Percentiles rank a stretch among this genome's conserved stretches.
Conservation (phyloP, 495 filamentous ascomycete genomes). For the Penicillium daleae region DNA sequence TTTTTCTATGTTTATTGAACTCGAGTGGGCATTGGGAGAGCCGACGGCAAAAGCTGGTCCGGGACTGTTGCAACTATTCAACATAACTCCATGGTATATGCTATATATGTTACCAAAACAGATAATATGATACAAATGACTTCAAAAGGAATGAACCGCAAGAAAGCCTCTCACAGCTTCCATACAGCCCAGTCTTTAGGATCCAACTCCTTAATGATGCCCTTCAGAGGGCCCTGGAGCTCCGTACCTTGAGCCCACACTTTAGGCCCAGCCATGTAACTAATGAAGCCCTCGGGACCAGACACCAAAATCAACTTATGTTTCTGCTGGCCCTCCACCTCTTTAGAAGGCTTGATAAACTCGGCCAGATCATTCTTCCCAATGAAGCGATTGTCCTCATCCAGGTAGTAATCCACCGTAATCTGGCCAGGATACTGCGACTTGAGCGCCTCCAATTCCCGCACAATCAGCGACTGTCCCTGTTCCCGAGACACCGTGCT, state of each 20-base stretch:
- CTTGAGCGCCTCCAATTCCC: conserved; percentile 64
- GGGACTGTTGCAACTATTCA: conserved; percentile 31
- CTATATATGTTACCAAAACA: conserved; percentile 22
- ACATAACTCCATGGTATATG: conserved; percentile 32
- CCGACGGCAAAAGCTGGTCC: conserved; percentile 2
- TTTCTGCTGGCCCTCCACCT: conserved; percentile 25
- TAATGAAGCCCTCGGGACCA: conserved; percentile 89
- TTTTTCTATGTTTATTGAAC: conserved; percentile 10
- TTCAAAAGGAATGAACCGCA: neutral
- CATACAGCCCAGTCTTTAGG: conserved; percentile 61
- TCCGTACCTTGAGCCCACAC: conserved; percentile 71
- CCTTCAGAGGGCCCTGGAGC: conserved; percentile 66
- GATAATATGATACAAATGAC: conserved; percentile 31
- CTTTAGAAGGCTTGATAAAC: conserved; percentile 29
- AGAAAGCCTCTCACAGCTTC: conserved; percentile 54
- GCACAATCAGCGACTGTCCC: conserved; percentile 52
- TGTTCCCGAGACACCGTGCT: neutral
- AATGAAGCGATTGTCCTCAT: conserved; percentile 74
- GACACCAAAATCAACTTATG: conserved; percentile 75
- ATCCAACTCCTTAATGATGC: conserved; percentile 57
- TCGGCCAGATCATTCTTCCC: conserved; percentile 50
- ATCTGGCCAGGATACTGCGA: conserved; percentile 57
- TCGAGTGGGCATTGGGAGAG: conserved; percentile 20
- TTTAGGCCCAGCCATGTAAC: conserved; percentile 77
- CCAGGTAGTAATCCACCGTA: conserved; percentile 72